Conservation (phyloP, 2,329 filamentous ascomycete genomes). For the Fusarium hainanense region DNA sequence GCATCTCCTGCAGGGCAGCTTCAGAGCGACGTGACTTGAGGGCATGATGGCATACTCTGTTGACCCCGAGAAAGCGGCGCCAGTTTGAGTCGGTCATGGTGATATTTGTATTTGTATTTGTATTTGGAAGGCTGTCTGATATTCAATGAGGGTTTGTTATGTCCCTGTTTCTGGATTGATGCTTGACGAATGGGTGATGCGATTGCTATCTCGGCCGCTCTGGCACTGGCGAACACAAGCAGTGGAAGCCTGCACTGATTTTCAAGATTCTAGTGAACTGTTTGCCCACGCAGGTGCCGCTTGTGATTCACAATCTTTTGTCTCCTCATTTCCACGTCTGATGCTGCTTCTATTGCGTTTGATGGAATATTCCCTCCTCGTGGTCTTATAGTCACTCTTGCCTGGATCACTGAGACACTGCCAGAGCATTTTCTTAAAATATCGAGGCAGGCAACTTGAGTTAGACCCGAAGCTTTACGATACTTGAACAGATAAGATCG, state of each 20-base stretch:
- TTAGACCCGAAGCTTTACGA: neutral
- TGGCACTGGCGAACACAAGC: neutral
- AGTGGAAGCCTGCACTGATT: neutral
- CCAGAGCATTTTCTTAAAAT: too few species aligned
- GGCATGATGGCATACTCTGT: constrained; percentile 36
- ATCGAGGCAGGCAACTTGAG: neutral
- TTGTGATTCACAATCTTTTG: neutral
- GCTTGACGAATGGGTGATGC: neutral
- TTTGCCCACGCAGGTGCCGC: neutral
- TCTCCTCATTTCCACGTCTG: neutral
- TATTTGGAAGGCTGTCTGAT: neutral
- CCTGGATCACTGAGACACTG: neutral
- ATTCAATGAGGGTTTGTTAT: neutral
- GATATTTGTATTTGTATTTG: neutral
- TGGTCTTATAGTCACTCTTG: neutral
- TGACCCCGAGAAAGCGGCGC: constrained; percentile 43
- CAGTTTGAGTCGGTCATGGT: constrained; percentile 42
- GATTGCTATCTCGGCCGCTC: neutral
- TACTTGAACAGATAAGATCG: neutral
- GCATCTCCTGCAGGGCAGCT: constrained; percentile 31
- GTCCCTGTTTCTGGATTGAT: too few species aligned
- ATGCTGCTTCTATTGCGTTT: neutral
- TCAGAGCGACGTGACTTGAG: constrained; percentile 39
- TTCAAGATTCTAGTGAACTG: neutral
- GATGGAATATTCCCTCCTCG: neutral